These are phyloP conservation scores for Xenosphaeropsis pyriputrescens DNA, from an alignment of 2,329 filamentous ascomycete genomes.

Conservation along the genomic window DNA sequence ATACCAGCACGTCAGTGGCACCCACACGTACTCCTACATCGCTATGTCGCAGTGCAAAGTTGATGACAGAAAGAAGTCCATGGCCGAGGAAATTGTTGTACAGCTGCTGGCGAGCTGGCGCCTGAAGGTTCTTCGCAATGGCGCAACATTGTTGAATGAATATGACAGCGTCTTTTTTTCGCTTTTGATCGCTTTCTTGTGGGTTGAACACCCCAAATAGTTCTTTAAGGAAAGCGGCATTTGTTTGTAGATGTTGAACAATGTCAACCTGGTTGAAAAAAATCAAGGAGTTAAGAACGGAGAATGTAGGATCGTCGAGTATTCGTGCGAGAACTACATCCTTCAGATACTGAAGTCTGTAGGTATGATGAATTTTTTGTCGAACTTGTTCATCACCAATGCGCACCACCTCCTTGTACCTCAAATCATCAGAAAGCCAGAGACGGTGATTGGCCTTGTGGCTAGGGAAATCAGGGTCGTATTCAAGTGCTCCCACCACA, in stretches of 20 bases:
- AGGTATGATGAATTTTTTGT: conserved; percentile 91
- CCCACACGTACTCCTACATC: conserved; percentile 81
- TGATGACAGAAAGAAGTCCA: conserved; percentile 79
- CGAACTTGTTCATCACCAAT: conserved; percentile 73
- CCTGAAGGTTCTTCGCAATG: conserved; percentile 89
- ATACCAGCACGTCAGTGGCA: conserved; percentile 84
- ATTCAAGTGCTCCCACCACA: conserved; percentile 90
- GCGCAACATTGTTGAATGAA: conserved; percentile 95
- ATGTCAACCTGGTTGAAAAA: conserved; percentile 99
- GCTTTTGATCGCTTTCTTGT: conserved; percentile 46
- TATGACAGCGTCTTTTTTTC: conserved; percentile 85
- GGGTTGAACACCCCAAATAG: conserved; percentile 75
- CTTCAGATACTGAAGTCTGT: conserved; percentile 90
- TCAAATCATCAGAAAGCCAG: conserved; percentile 75
- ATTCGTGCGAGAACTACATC: conserved; percentile 96
- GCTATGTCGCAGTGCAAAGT: conserved; percentile 74
- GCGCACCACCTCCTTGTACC: conserved; percentile 90
- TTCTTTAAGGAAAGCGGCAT: conserved; percentile 63
- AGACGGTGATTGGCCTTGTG: conserved; percentile 96
- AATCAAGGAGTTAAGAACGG: conserved; percentile 91
- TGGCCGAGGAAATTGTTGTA: conserved; percentile 84
- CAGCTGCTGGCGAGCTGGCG: conserved; percentile 61
- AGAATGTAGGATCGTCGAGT: conserved; percentile 93
- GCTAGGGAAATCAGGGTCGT: conserved; percentile 93
- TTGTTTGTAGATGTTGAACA: conserved; percentile 82